Evolutionary conservation across 140 eudicot species (phyloP).

Genomic region (Stevia rebaudiana): DNA sequence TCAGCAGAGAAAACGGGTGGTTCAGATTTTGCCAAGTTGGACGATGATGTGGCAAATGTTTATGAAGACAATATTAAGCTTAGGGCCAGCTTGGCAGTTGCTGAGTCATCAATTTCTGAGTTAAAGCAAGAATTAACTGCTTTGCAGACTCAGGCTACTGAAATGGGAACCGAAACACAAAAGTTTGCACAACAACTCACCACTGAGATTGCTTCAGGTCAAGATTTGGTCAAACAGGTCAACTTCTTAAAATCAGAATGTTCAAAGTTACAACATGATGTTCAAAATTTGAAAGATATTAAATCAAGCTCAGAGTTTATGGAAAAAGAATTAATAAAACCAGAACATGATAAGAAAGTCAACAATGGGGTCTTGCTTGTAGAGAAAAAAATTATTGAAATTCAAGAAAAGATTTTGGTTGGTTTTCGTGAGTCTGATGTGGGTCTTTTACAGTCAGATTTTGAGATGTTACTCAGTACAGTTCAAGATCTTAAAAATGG

Average conservation of each 20-base stretch:
- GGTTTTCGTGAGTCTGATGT: constrained; percentile 43
- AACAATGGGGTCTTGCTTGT: constrained; percentile 39
- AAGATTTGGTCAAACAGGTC: constrained; percentile 62
- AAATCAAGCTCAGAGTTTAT: constrained; percentile 36
- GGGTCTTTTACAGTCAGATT: constrained; percentile 44
- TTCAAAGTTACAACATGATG: constrained; percentile 48
- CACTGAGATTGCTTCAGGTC: constrained; percentile 55
- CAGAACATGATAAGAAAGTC: constrained; percentile 25
- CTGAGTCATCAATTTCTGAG: constrained; percentile 72
- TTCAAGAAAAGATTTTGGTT: constrained; percentile 48
- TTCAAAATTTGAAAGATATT: constrained; percentile 41
- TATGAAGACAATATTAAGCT: constrained; percentile 64
- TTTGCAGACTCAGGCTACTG: constrained; percentile 66
- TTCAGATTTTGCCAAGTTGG: constrained; percentile 34
- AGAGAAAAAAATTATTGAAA: constrained; percentile 50
- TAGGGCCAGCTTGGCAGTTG: constrained; percentile 60
- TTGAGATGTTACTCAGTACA: constrained; percentile 44
- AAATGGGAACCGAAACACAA: constrained; percentile 54
- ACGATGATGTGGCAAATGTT: constrained; percentile 46
- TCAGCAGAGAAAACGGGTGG: constrained; percentile 37
- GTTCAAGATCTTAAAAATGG: constrained; percentile 42
- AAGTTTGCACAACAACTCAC: constrained; percentile 47
- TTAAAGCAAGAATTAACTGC: constrained; percentile 58
- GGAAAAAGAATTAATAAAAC: constrained; percentile 10
- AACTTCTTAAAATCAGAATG: constrained; percentile 60